These are phyloP conservation scores for Calonectria ilicicola DNA, from an alignment of 2,329 filamentous ascomycete species.

Conservation along the genomic window DNA sequence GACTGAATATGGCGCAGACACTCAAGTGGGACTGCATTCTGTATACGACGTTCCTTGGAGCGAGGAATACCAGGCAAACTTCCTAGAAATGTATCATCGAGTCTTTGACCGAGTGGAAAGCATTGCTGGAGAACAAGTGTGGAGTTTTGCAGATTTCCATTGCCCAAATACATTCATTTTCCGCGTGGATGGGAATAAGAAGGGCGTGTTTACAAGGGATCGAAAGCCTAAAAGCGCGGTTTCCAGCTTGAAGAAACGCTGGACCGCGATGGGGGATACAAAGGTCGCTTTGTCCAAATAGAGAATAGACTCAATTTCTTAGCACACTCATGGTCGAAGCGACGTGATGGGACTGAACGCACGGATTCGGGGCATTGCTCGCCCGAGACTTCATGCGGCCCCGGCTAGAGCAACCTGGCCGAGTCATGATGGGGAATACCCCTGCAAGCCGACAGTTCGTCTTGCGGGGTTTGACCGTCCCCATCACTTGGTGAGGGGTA, in stretches of 20 bases:
- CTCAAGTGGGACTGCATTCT: constrained; percentile 17
- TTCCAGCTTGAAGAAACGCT: not conserved
- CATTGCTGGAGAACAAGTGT: constrained; percentile 32
- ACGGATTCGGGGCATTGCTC: not conserved
- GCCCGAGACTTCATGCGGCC: not conserved
- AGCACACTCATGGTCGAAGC: too few species aligned
- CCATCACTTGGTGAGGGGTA: not conserved
- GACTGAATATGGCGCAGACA: constrained; percentile 26
- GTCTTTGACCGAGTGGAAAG: constrained; percentile 31
- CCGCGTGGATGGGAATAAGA: constrained; percentile 34
- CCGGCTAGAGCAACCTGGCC: not conserved
- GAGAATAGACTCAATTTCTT: not conserved
- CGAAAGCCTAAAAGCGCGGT: constrained; percentile 9
- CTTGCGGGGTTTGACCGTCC: not conserved
- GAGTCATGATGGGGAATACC: not conserved
- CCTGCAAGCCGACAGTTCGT: not conserved
- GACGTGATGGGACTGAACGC: too few species aligned
- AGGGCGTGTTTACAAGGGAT: constrained; percentile 32
- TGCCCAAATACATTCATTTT: constrained; percentile 24
- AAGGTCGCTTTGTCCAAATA: not conserved
- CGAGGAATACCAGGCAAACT: constrained; percentile 28
- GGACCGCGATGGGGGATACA: not conserved
- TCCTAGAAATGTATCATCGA: constrained; percentile 30
- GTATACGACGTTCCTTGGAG: constrained; percentile 32
- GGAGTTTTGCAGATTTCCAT: constrained; percentile 36